These are phyloP conservation scores for Solanum etuberosum DNA, from an alignment of 257 asterid species.

Conservation along the genomic window DNA sequence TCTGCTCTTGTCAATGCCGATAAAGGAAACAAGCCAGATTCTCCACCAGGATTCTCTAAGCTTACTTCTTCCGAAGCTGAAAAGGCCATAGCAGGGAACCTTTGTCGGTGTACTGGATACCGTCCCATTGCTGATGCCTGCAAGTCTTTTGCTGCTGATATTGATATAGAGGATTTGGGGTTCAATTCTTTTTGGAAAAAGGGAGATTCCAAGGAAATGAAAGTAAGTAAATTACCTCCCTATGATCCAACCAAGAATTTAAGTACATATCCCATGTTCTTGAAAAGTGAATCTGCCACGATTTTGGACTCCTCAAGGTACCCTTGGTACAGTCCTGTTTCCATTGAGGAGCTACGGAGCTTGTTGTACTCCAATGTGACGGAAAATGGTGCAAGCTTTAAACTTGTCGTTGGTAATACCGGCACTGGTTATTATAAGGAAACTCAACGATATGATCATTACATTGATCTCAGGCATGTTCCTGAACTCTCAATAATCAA, in stretches of 20 bases:
- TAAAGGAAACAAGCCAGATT: constrained; percentile 15
- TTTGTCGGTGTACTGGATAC: constrained; percentile 72
- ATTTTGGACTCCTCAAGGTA: constrained; percentile 24
- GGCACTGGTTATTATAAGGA: constrained; percentile 60
- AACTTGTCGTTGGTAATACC: constrained; percentile 57
- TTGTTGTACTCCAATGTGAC: constrained; percentile 21
- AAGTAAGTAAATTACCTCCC: constrained; percentile 23
- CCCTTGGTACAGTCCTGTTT: constrained; percentile 53
- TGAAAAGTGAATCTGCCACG: constrained; percentile 7
- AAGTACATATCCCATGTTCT: constrained; percentile 21
- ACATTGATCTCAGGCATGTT: constrained; percentile 45
- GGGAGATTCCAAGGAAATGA: constrained; percentile 25
- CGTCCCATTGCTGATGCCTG: constrained; percentile 77
- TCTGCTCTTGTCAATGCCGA: constrained; percentile 52
- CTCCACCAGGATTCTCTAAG: constrained; percentile 49
- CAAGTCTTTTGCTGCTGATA: constrained; percentile 58
- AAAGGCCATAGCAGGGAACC: constrained; percentile 49
- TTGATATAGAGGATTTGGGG: constrained; percentile 71
- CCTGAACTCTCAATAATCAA: constrained; percentile 39
- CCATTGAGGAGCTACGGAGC: constrained; percentile 39
- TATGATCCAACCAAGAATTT: constrained; percentile 23
- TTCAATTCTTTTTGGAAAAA: constrained; percentile 48
- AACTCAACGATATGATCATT: constrained; percentile 21
- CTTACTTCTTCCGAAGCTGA: constrained; percentile 56
- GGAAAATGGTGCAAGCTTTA: constrained; percentile 16